Evolutionary conservation across 352 stramenopile genomes (phyloP), one percentile per base, ranked within the genome.

Genomic region (Phytopythium delawarense): DNA sequence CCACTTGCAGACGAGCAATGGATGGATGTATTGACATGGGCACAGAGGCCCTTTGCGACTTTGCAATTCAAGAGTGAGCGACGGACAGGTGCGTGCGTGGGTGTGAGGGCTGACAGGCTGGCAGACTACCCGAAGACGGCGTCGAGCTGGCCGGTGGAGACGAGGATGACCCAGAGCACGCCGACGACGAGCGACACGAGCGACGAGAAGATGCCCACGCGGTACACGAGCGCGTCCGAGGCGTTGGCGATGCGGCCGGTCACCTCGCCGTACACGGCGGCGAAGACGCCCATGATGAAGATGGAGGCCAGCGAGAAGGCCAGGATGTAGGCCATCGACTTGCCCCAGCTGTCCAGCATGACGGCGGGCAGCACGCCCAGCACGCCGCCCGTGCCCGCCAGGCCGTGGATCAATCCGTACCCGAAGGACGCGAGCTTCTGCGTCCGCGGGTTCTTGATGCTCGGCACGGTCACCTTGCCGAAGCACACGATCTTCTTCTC

Each of bases 271-370:
- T 94, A 96, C 0, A 81, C 61, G 5, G 77, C 73, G 0, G 90
- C 83, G 72, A 96, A 97, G 5, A 75, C 71, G 46, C 87, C 88
- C 86, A 97, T 96, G 30, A 90, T 89, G 45, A 96, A 66, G 57
- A 89, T 96, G 54, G 72, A 90, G n/a, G 76, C 81, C 11, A 88
- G 32, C 62, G 87, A 96, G 71, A 96, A 96, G 25, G 79, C 83
- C 7, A 76, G 62, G 21, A 97, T 62, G 69, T 96, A 97, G 25
- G 87, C 64, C 32, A 70, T 68, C 21, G 82, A 89, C 39, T 88
- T 73, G 57, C 63, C 61, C 63, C 65, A 77, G 63, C 92, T 70
- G 59, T 89, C 76, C 32, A 95, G 64, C 50, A 93, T 76, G 18
- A 96, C 78, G 0, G 88, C 87, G 0, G 88, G 88, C 20, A 96